phyloP scores from a whole-genome alignment of 257 asterid species.

The Catharanthus roseus region DNA sequence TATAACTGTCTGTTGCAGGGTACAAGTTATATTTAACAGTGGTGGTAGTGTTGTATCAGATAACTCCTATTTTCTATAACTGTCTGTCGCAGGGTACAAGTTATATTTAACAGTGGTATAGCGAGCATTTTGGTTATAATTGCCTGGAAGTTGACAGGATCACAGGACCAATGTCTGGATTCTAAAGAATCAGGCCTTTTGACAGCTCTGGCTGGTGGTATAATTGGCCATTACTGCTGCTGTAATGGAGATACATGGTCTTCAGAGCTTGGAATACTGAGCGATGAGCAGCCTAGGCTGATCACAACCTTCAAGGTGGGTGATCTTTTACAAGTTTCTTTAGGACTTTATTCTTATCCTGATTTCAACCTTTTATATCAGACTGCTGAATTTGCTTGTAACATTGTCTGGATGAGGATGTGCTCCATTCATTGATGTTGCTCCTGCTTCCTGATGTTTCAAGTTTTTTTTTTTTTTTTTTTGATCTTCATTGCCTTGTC shows the following conservation, averaged over 20 bases:
- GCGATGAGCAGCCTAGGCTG: conserved; percentile 78
- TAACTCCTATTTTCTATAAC: neutral
- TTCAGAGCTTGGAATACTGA: conserved; percentile 92
- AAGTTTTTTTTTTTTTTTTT: neutral
- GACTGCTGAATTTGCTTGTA: too few species aligned
- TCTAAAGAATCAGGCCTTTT: conserved; percentile 62
- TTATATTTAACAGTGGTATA: conserved; percentile 72
- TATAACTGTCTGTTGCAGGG: conserved; percentile 41
- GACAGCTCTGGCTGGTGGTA: conserved; percentile 62
- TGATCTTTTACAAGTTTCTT: neutral
- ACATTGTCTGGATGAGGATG: too few species aligned
- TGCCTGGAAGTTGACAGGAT: conserved; percentile 57
- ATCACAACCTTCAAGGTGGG: conserved; percentile 83
- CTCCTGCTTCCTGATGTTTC: neutral
- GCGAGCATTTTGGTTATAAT: conserved; percentile 56
- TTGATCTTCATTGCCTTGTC: neutral
- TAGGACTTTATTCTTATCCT: neutral
- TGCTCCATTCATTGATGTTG: neutral
- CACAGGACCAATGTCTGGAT: conserved; percentile 67
- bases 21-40: conserved; percentile 76
- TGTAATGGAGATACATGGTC: conserved; percentile 98
- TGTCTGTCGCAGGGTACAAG: conserved; percentile 70
- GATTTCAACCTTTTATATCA: neutral
- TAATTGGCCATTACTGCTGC: conserved; percentile 92
- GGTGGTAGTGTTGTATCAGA: conserved; percentile 22